A percentile compares a stretch with the other conserved stretches of the same genome.
Conservation (phyloP, 768 basidiomycete genomes). For the Sutorius australiensis region DNA sequence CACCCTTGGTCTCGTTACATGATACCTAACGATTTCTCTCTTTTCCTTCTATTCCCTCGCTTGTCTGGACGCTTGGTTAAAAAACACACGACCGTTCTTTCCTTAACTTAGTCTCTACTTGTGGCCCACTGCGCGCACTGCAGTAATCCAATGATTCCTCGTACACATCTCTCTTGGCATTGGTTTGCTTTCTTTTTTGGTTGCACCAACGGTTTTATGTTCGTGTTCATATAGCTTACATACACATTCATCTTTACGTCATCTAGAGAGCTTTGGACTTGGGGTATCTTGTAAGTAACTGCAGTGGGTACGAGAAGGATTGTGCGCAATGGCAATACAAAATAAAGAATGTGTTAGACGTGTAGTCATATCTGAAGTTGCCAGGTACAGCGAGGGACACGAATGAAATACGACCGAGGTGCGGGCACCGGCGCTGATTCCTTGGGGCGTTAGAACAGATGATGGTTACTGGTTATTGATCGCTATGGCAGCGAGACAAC, state of each 20-base stretch:
- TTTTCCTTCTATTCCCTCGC: slow-evolving; percentile 2
- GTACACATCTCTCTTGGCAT: not conserved
- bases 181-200: not conserved
- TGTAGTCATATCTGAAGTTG: no score
- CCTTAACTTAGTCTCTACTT: slow-evolving; percentile 9
- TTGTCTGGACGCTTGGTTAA: slow-evolving; percentile 8
- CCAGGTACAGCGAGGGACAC: no score
- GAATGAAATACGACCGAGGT: no score
- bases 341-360: not conserved
- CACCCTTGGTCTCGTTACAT: not conserved
- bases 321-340: not conserved
- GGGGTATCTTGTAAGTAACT: not conserved
- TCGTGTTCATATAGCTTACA: not conserved
- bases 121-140: not conserved
- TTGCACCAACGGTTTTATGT: not conserved
- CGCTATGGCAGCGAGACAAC: no score
- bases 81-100: not conserved
- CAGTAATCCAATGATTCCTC: not conserved
- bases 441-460: no score
- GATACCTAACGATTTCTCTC: slow-evolving; percentile 8
- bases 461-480: not conserved
- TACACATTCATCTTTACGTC: not conserved
- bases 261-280: not conserved
- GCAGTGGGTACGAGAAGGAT: not conserved
- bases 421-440: no score